Base-by-base conservation (phyloP, 345 rosid genomes). In the Odontarrhena argentea region DNA sequence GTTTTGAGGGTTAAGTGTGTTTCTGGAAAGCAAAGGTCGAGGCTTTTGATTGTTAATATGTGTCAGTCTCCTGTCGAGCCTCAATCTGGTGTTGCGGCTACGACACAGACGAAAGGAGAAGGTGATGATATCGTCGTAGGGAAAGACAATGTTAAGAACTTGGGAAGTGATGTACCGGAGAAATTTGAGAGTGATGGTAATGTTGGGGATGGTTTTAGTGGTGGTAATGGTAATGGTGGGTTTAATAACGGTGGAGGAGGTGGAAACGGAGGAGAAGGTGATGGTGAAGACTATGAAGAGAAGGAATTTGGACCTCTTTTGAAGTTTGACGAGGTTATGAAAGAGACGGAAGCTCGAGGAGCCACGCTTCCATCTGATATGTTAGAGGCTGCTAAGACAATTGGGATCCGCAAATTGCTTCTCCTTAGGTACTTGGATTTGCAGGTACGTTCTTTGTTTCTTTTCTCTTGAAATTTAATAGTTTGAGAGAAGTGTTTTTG, bases 221-320 rank as follows among this genome's bases (percentile, higher is more conserved):
- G 82, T 12, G 49, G 42, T 42, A 78, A 60, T 4, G 89, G 84
- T 68, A 76, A 69, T 63, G 85, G 80, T 9, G 76, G 74, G 1
- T 59, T 57, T 73, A 70, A 65, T 36, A 72, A 68, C 46, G 82
- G 87, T 53, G 81, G 83, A 34, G 81, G 85, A 38, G 80, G 70
- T 7, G 72, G 78, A 0, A 72, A 70, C 0, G 80, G 79, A 32
- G 78, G 70, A 3, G 84, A 67, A 0, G 82, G 74, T 5, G 78
- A 59, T 38, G 89, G 78, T 1, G 80, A 58, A 38, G 84, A 83
- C 30, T 65, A 70, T 0, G 96, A 91, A 65, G 87, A 86, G 15
- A 75, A 81, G 65, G 97, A 87, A 75, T 86, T 91, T 71, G 97
- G 96, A 49, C 88, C 89, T 5, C 45, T 91, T 37, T 67, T 88